A percentile compares a stretch with the other conserved stretches of the same genome.
phyloP scores from a whole-genome alignment of 495 filamentous ascomycete genomes.

The Aspergillus diversus region DNA sequence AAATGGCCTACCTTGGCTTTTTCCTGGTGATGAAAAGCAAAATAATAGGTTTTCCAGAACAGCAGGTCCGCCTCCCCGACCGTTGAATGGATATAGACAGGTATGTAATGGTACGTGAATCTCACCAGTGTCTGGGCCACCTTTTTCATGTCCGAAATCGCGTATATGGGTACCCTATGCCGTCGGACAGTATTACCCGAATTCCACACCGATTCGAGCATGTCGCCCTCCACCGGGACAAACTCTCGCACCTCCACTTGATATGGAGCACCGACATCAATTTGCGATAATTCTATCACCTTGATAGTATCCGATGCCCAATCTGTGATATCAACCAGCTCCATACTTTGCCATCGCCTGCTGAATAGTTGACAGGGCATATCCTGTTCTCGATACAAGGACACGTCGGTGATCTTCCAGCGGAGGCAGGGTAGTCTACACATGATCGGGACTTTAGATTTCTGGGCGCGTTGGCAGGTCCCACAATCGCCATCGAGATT shows the following conservation, averaged over 20 bases:
- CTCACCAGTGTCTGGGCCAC: constrained; percentile 7
- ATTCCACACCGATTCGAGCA: constrained; percentile 17
- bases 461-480: constrained; percentile 21
- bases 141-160: constrained; percentile 15
- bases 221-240: constrained; percentile 15
- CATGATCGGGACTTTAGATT: constrained; percentile 14
- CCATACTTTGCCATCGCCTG: constrained; percentile 21
- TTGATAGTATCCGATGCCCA: constrained; percentile 18
- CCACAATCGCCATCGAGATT: constrained; percentile 13
- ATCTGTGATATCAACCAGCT: constrained; percentile 19
- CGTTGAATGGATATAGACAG: constrained; percentile 14
- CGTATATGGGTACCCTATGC: constrained; percentile 15
- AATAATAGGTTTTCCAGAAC: constrained; percentile 19
- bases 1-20: constrained; percentile 21
- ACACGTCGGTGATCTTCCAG: constrained; percentile 20
- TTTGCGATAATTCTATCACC: constrained; percentile 16
- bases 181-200: constrained; percentile 6
- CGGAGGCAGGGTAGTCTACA: constrained; percentile 17
- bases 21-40: constrained; percentile 15
- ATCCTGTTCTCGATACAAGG: constrained; percentile 18
- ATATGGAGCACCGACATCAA: constrained; percentile 16
- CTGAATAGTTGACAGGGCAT: constrained; percentile 22
- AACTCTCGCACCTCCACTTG: constrained; percentile 16
- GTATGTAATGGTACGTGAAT: constrained; percentile 15
- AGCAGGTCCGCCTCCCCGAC: constrained; percentile 13